phyloP scores from a whole-genome alignment of 1,139 yeast genomes.

The Lizanozyma gosingica region DNA sequence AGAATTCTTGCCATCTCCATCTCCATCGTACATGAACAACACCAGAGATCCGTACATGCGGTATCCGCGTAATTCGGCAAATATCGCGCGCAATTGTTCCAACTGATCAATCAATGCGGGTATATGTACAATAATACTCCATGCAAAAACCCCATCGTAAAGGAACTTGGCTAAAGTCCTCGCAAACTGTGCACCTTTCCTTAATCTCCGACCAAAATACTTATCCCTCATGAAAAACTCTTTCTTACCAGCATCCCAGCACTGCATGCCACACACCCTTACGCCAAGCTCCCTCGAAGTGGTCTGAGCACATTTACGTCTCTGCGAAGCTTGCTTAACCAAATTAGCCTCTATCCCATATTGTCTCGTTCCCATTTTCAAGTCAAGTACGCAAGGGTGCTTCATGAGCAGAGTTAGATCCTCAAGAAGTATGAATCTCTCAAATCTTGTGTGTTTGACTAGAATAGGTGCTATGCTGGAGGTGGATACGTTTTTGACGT shows the following conservation, averaged over 20 bases:
- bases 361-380: slow-evolving; percentile 98
- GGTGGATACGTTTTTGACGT: neutral
- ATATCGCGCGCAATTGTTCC: slow-evolving; percentile 46
- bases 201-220: slow-evolving; percentile 79
- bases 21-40: slow-evolving; percentile 80
- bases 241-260: slow-evolving; percentile 46
- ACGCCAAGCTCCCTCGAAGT: slow-evolving; percentile 83
- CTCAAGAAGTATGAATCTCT: slow-evolving; percentile 80
- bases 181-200: slow-evolving; percentile 69
- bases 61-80: slow-evolving; percentile 59
- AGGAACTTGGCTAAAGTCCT: slow-evolving; percentile 66
- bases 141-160: slow-evolving; percentile 57
- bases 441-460: slow-evolving; percentile 45
- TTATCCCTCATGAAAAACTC: slow-evolving; percentile 69
- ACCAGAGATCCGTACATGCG: slow-evolving; percentile 89
- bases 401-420: slow-evolving; percentile 80
- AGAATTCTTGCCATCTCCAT: slow-evolving; percentile 8
- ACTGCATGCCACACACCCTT: slow-evolving; percentile 91
- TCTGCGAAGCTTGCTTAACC: slow-evolving; percentile 70
- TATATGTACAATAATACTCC: slow-evolving; percentile 59
- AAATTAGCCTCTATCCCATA: slow-evolving; percentile 87
- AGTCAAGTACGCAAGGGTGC: slow-evolving; percentile 84
- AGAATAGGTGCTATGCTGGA: slow-evolving; percentile 4
- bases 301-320: slow-evolving; percentile 70
- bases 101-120: slow-evolving; percentile 58